A percentile compares a stretch with the other conserved stretches of the same genome.
phyloP scores from a whole-genome alignment of 2,329 filamentous ascomycete genomes.

The Emericellopsis atlantica region DNA sequence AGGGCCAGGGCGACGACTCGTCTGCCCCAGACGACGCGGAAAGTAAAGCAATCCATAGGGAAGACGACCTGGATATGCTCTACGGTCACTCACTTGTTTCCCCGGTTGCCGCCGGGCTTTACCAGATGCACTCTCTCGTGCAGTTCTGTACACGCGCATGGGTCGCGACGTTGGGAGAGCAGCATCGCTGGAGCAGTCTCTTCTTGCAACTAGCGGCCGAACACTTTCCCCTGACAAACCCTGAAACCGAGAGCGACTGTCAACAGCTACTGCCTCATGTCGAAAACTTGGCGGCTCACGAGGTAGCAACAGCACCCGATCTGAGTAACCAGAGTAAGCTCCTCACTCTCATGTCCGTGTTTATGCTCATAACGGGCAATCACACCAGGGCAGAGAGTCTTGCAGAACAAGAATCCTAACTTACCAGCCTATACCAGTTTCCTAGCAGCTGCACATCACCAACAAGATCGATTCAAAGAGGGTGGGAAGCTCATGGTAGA shows the following conservation, averaged over 20 bases:
- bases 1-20: neutral
- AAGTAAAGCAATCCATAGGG: neutral
- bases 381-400: neutral
- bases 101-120: neutral
- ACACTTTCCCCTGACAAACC: neutral
- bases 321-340: neutral
- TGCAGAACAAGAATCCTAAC: neutral
- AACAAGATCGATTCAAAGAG: neutral
- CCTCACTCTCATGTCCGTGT: neutral
- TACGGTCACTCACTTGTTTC: conserved; percentile 2
- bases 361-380: neutral
- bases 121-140: conserved; percentile 2
- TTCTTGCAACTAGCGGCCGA: conserved; percentile 1
- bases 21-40: neutral
- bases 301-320: neutral
- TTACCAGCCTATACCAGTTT: too few species aligned
- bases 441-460: too few species aligned
- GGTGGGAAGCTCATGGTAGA: neutral
- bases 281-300: neutral
- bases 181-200: neutral
- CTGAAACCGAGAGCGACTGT: conserved; percentile 1
- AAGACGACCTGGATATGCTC: conserved; percentile 1
- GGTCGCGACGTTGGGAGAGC: conserved; percentile 3
- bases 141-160: conserved; percentile 5
- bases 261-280: conserved; percentile 2